Evolutionary conservation across 768 basidiomycete species (phyloP).

Genomic region (Collybia sp.): DNA sequence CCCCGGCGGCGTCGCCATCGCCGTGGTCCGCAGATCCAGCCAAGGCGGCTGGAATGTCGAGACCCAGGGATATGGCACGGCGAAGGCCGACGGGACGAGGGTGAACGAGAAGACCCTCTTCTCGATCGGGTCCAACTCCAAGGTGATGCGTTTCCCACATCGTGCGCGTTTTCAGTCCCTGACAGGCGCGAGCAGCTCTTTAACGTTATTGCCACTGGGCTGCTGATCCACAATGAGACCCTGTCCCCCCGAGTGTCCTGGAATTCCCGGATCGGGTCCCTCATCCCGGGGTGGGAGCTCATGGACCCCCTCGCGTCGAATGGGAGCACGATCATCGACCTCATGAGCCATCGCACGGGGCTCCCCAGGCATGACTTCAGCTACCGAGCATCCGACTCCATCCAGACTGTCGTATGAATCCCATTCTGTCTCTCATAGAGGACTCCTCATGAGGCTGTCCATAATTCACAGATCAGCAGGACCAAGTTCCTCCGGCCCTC

Average conservation of each 20-base stretch:
- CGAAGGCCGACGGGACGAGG: slow-evolving; percentile 15
- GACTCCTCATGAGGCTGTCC: neutral
- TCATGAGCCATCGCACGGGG: slow-evolving; percentile 16
- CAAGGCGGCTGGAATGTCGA: slow-evolving; percentile 16
- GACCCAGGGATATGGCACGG: slow-evolving; percentile 24
- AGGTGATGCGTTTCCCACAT: slow-evolving; percentile 10
- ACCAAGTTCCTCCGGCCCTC: slow-evolving; percentile 22
- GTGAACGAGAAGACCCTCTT: slow-evolving; percentile 21
- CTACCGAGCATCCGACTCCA: slow-evolving; percentile 7
- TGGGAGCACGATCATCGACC: slow-evolving; percentile 14
- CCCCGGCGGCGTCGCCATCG: slow-evolving; percentile 6
- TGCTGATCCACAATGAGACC: slow-evolving; percentile 21
- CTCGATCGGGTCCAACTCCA: slow-evolving; percentile 26
- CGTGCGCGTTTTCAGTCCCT: too few relatives aligned
- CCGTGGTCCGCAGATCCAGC: slow-evolving; percentile 2
- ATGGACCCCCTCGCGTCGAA: slow-evolving; percentile 15
- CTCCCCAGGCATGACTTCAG: slow-evolving; percentile 12
- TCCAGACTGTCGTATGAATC: slow-evolving; percentile 5
- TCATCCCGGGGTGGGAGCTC: slow-evolving; percentile 20
- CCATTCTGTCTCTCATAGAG: neutral
- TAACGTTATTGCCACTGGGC: slow-evolving; percentile 16
- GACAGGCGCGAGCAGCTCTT: slow-evolving; percentile 16
- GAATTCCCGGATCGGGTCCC: slow-evolving; percentile 16
- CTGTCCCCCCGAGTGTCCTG: slow-evolving; percentile 19
- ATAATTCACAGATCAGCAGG: slow-evolving; percentile 6